Evolutionary conservation across 192 early-diverging fungal species (phyloP).

Genomic region (Coemansia sp.): DNA sequence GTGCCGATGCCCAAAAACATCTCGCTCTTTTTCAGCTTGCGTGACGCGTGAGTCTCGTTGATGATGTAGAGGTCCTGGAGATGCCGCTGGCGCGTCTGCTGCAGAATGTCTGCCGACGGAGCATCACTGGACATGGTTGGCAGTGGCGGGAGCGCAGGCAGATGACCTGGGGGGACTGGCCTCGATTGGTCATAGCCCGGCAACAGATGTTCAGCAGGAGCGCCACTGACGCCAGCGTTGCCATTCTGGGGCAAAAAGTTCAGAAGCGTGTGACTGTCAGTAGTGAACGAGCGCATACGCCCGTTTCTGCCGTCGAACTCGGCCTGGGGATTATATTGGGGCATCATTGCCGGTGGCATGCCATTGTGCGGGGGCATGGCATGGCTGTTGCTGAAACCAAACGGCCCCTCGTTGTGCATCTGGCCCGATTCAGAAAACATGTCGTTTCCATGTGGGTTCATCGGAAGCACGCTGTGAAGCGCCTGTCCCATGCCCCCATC

Average conservation of each 20-base stretch:
- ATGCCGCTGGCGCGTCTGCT: constrained; percentile 41
- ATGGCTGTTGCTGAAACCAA: constrained; percentile 2
- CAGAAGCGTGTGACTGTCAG: constrained; percentile 24
- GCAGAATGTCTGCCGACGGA: constrained; percentile 29
- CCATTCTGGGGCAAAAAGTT: constrained; percentile 1
- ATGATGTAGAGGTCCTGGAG: constrained; percentile 48
- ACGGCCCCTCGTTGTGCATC: constrained; percentile 9
- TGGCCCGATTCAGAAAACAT: constrained; percentile 13
- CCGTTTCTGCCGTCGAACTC: not conserved
- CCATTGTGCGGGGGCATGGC: constrained; percentile 1
- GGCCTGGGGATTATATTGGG: constrained; percentile 1
- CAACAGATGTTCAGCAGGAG: not conserved
- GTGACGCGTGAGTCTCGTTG: constrained; percentile 40
- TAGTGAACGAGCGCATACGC: constrained; percentile 29
- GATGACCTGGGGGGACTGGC: not conserved
- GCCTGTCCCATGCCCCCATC: constrained; percentile 8
- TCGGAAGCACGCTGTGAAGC: constrained; percentile 22
- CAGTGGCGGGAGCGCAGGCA: not conserved
- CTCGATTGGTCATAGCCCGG: not conserved
- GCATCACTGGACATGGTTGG: not conserved
- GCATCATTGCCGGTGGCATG: constrained; percentile 5
- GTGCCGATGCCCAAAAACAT: constrained; percentile 6
- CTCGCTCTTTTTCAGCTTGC: constrained; percentile 2
- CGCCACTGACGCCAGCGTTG: constrained; percentile 6
- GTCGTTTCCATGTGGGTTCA: constrained; percentile 15